Evolutionary conservation across 1,139 yeast genomes (phyloP).

Genomic region (Pichia kudriavzevii): DNA sequence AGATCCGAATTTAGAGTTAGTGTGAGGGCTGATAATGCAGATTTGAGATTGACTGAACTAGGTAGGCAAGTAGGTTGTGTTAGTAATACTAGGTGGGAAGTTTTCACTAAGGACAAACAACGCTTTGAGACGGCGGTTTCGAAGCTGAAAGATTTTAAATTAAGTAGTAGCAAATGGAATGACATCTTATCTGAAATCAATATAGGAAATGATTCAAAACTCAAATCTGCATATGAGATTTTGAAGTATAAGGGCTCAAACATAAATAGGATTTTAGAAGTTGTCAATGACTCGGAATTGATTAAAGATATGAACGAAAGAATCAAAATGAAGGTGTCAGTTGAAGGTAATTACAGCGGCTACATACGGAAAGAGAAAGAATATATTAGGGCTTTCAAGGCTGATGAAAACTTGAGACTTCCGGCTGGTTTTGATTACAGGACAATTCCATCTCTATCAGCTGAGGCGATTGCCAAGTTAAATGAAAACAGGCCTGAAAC

Average conservation of each 20-base stretch:
- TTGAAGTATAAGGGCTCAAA: conserved; percentile 36
- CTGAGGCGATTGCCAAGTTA: conserved; percentile 65
- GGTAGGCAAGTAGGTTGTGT: conserved; percentile 70
- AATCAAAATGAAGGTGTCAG: conserved; percentile 54
- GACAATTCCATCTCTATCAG: conserved; percentile 46
- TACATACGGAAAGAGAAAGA: conserved; percentile 67
- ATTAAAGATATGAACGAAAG: conserved; percentile 39
- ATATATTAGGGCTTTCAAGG: conserved; percentile 66
- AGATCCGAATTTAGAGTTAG: conserved; percentile 89
- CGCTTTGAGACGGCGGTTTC: conserved; percentile 39
- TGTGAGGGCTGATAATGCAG: conserved; percentile 92
- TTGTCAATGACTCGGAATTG: conserved; percentile 23
- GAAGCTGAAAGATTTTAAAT: conserved; percentile 38
- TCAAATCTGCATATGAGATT: conserved; percentile 49
- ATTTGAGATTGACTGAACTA: conserved; percentile 62
- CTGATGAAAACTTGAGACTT: conserved; percentile 67
- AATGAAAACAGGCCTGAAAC: conserved; percentile 79
- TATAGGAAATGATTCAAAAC: conserved; percentile 34
- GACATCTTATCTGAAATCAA: conserved; percentile 27
- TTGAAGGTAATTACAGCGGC: conserved; percentile 80
- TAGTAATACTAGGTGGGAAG: conserved; percentile 47
- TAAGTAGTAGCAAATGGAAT: conserved; percentile 61
- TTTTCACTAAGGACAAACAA: conserved; percentile 38
- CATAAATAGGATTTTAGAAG: conserved; percentile 31
- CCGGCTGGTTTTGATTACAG: conserved; percentile 63